Base-by-base conservation (phyloP, 805 yeast species). In the Starmerella floricola region DNA sequence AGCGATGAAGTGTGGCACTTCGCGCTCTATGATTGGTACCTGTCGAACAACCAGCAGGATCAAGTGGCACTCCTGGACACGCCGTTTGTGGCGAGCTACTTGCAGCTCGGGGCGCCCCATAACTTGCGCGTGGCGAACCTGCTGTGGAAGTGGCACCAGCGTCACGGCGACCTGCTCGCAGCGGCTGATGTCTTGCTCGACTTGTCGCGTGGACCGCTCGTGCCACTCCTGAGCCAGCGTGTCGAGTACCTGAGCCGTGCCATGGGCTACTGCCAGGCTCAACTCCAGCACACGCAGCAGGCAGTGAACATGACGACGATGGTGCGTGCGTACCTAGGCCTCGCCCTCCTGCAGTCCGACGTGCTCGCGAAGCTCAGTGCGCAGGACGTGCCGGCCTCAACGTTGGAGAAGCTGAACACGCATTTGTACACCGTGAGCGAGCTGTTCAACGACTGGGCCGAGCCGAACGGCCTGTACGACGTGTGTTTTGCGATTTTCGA, bases 21-120 rank as follows among this genome's bases (percentile, higher is more conserved):
- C 62, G 82, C 83, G 49, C 73, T 91, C 50, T 91, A 91, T 60
- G 88, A 84, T 58, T 91, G 97, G 96, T 78, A 85, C 52, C 78
- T 85, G 27, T 63, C 69, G 34, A 83, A 82, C 55, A 87, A 84
- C 3, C 72, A 76, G 23, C 78, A 83, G 47, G 91, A 80, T 42
- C 74, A 82, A 47, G 64, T 91, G 34, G 66, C 88, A 45, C 83
- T 79, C 36, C 71, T 88, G 43, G 81, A 83, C 41, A 84, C 96
- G 0, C 82, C 87, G 11, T 88, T 68, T 55, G 74, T 91, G 30
- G 66, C 84, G 46, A 76, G 79, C 21, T 91, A 82, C 53, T 70
- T 91, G 56, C 76, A 77, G 51, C 49, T 54, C 28, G 65, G 66
- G 34, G 58, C 68, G 15, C 36, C 45, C 23, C 71, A 72, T 37